phyloP scores from a whole-genome alignment of 1,284 basidiomycete genomes.

The Erythrobasidium hasegawianum region DNA sequence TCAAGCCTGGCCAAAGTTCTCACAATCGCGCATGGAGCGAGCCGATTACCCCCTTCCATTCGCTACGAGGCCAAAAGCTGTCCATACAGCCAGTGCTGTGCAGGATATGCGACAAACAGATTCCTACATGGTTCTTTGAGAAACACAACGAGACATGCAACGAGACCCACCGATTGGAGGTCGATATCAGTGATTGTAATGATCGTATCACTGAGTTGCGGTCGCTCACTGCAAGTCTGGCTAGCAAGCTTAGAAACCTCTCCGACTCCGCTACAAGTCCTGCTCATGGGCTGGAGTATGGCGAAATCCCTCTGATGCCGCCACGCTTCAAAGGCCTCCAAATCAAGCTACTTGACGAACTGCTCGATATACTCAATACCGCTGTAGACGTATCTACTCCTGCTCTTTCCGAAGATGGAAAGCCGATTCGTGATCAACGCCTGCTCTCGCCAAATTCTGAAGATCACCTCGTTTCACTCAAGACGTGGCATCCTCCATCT shows the following conservation, averaged over 20 bases:
- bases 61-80: constrained; percentile 70
- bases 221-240: constrained; percentile 56
- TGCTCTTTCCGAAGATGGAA: constrained; percentile 60
- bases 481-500: constrained; percentile 75
- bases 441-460: constrained; percentile 73
- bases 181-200: constrained; percentile 89
- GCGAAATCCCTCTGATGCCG: constrained; percentile 73
- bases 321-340: constrained; percentile 66
- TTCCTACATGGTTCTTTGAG: constrained; percentile 99
- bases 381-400: constrained; percentile 83
- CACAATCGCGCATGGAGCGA: constrained; percentile 44
- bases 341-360: constrained; percentile 75
- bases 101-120: constrained; percentile 94
- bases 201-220: constrained; percentile 83
- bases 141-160: constrained; percentile 99
- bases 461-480: constrained; percentile 71
- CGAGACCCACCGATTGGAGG: constrained; percentile 92
- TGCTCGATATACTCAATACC: constrained; percentile 75
- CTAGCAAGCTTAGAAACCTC: constrained; percentile 36
- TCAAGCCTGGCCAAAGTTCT: constrained; percentile 54
- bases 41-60: constrained; percentile 52
- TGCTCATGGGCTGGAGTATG: constrained; percentile 63
- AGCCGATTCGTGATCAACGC: constrained; percentile 87
- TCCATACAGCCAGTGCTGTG: constrained; percentile 85
- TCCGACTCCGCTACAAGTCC: not conserved